Evolutionary conservation across 2,329 filamentous ascomycete species (phyloP), one percentile per base, ranked within the genome.

Genomic region (Penicillium hordei): DNA sequence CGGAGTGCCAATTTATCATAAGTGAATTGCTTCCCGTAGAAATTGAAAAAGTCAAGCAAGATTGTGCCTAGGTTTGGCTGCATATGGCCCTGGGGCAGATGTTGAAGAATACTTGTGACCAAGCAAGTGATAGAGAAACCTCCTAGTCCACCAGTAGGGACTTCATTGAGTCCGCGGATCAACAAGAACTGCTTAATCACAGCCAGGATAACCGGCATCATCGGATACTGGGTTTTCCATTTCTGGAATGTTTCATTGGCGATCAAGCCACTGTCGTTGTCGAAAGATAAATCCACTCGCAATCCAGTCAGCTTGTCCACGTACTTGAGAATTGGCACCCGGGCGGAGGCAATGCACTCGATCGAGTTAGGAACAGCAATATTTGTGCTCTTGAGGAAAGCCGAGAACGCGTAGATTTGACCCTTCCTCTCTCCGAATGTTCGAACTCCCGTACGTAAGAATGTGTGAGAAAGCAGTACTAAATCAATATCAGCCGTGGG

Each of bases 101-200:
- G 81, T 71, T 96, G 90, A 46, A 97, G 78, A 74, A 96, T 86
- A 78, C 90, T 94, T 58, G 94, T 90, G 6, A 97, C 90, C 61
- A 99, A 81, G 78, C 94, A 99, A 55, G 93, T 97, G 62, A 96
- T 89, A 1, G 92, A 91, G 71, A 97, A 97, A 3, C 94, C 94
- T 53, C 94, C 94, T 52, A 99, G 86, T 3, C 94, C 94, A 55
- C 94, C 94, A 60, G 87, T 90, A 40, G 90, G 89, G 4, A 96
- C 93, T 74, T 99, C 94, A 66, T 97, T 97, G 52, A 97, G 80
- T 0, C 88, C 90, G 60, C 92, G 86, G 86, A 99, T 95, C 38
- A 89, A 82, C 27, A 99, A 79, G 59, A 95, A 93, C 65, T 99
- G 94, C 78, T 99, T 99, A 76, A 99, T 84, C 27, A 97, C 72